Base-by-base conservation (phyloP, 805 yeast genomes). In the Komagataella mondaviorum region DNA sequence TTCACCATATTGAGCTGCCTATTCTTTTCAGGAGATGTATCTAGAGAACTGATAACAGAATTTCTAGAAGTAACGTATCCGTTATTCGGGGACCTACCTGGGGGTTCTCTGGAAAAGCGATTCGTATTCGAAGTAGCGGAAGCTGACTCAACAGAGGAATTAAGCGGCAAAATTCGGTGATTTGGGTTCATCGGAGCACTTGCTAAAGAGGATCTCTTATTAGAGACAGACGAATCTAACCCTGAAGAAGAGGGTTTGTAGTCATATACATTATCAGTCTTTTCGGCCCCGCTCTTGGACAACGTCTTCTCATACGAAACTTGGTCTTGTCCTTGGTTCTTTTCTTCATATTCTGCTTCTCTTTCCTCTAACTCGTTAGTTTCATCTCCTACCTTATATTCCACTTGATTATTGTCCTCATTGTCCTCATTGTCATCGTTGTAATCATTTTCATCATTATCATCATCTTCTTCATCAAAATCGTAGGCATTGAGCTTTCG, bases 381-480 rank as follows among this genome's bases (percentile, higher is more conserved):
- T 8, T 14, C 5, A 4, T 30, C 39, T 30, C 39, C 39, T 10
- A 4, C 12, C 39, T 30, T 14, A 30, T 6, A 4, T 30, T 30
- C 39, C 39, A 10, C 39, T 30, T 30, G 39, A 30, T 18, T 20
- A 45, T 6, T 20, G 22, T 17, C 46, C 12, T 45, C 12, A 14
- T 18, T 45, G 23, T 45, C 47, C 14, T 45, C 47, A 14, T 18
- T 45, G 47, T 8, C 47, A 8, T 20, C 23, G 7, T 18, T 55
- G 44, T 48, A 43, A 4, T 45, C 51, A 22, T 56, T 58, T 2
- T 54, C 59, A 3, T 45, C 51, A 22, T 56, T 58, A 3, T 54
- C 59, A 2, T 54, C 58, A 5, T 56, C 58, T 7, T 60, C 63
- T n/a, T 58, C 63, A 23, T 62, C 66, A 48, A 59, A 57, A 23